Conservation (phyloP, 208 protist species). For the Porcisia hertigi region DNA sequence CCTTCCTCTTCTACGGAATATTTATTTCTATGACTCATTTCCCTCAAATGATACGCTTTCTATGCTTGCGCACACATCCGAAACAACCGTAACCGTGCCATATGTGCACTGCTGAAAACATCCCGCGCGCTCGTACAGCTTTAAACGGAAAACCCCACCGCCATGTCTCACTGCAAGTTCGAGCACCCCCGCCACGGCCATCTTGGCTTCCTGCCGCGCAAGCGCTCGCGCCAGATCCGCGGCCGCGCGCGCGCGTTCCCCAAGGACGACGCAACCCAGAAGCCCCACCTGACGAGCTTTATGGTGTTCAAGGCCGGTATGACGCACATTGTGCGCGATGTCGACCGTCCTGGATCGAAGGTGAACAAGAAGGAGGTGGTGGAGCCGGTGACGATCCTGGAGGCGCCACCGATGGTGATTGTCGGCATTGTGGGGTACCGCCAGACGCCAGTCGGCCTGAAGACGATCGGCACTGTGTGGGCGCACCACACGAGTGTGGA, state of each 20-base stretch:
- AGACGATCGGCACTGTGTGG: constrained; percentile 98
- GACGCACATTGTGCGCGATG: constrained; percentile 99
- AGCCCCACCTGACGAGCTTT: constrained; percentile 97
- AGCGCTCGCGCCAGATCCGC: constrained; percentile 93
- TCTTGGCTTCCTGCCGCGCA: constrained; percentile 97
- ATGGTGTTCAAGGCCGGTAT: constrained; percentile 99
- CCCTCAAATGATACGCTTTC: no score
- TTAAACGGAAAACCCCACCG: no score
- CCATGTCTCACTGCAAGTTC: constrained; percentile 97
- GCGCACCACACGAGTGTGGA: constrained; percentile 96
- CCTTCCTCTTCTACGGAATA: no score
- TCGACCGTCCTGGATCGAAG: constrained; percentile 95
- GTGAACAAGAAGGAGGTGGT: constrained; percentile 99
- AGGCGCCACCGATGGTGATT: constrained; percentile 98
- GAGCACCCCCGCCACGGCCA: constrained; percentile 98
- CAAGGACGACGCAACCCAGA: constrained; percentile 94
- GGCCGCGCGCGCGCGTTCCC: constrained; percentile 95
- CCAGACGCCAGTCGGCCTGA: constrained; percentile 96
- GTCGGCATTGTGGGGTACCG: constrained; percentile 99
- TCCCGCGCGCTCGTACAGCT: no score
- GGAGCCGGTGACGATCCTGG: constrained; percentile 98
- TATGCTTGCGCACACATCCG: no score
- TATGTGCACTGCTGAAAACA: no score
- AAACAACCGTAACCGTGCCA: no score
- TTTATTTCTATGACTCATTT: no score